These are phyloP conservation scores for Aspergillus bertholletiae DNA, from an alignment of 495 filamentous ascomycete species.

Conservation along the genomic window DNA sequence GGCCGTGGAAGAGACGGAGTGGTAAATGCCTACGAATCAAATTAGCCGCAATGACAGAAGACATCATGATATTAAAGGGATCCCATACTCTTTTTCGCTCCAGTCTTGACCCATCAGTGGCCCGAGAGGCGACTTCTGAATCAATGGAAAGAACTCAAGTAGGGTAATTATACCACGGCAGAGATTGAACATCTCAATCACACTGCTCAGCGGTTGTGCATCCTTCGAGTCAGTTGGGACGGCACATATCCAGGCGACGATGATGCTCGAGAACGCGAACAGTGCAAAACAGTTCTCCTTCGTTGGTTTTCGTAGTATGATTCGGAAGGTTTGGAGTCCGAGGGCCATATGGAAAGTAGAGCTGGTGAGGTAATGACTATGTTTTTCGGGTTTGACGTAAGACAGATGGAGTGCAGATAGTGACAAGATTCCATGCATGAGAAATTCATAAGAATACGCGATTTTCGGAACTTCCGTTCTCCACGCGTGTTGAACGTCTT, in stretches of 20 bases:
- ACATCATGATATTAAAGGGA: neutral
- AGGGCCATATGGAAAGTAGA: constrained; percentile 26
- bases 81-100: neutral
- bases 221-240: constrained; percentile 1
- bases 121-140: neutral
- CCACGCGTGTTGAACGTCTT: constrained; percentile 15
- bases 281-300: constrained; percentile 29
- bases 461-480: constrained; percentile 19
- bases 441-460: constrained; percentile 26
- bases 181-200: constrained; percentile 6
- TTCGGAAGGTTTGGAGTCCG: constrained; percentile 27
- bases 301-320: constrained; percentile 25
- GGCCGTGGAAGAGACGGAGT: neutral
- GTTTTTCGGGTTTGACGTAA: constrained; percentile 8
- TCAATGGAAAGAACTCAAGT: neutral
- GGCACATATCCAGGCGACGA: constrained; percentile 17
- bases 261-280: constrained; percentile 38
- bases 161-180: constrained; percentile 6
- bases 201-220: constrained; percentile 4
- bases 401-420: constrained; percentile 28
- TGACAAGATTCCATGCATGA: constrained; percentile 31
- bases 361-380: constrained; percentile 6
- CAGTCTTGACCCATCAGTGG: neutral
- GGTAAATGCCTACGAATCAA: neutral
- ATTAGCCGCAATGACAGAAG: neutral